Conservation (phyloP, 495 filamentous ascomycete genomes). For the Acidomyces sp. region DNA sequence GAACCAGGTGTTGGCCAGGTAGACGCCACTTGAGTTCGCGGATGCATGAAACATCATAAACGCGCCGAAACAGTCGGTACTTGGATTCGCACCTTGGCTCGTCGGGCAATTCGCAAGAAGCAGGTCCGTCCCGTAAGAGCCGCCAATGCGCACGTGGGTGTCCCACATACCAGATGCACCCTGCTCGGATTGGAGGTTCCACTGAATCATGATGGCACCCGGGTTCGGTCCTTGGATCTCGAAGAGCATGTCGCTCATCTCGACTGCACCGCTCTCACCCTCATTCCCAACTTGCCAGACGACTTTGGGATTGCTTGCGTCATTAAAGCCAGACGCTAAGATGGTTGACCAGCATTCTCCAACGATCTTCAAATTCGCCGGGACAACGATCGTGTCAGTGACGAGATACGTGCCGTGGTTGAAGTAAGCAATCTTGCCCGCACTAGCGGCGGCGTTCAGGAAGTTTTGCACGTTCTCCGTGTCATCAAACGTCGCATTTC, state of each 20-base stretch:
- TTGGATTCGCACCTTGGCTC: slow-evolving; percentile 18
- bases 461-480: slow-evolving; percentile 36
- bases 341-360: slow-evolving; percentile 49
- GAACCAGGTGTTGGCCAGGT: slow-evolving; percentile 34
- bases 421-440: slow-evolving; percentile 37
- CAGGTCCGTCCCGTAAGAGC: slow-evolving; percentile 31
- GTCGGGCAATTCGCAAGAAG: slow-evolving; percentile 28
- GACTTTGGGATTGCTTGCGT: slow-evolving; percentile 48
- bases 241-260: slow-evolving; percentile 49
- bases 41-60: slow-evolving; percentile 30
- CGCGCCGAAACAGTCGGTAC: slow-evolving; percentile 34
- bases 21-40: slow-evolving; percentile 22
- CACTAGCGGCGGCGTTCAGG: slow-evolving; percentile 27
- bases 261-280: slow-evolving; percentile 37
- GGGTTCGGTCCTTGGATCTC: slow-evolving; percentile 48
- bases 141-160: slow-evolving; percentile 36
- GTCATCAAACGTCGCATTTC: slow-evolving; percentile 63
- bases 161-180: slow-evolving; percentile 34
- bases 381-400: slow-evolving; percentile 29
- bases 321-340: slow-evolving; percentile 45
- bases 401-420: slow-evolving; percentile 31
- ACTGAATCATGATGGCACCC: slow-evolving; percentile 63
- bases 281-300: slow-evolving; percentile 48
- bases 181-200: slow-evolving; percentile 44
- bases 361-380: slow-evolving; percentile 27